Base-by-base conservation (phyloP, 2,329 filamentous ascomycete genomes). In the Aspergillus spinulosporus region DNA sequence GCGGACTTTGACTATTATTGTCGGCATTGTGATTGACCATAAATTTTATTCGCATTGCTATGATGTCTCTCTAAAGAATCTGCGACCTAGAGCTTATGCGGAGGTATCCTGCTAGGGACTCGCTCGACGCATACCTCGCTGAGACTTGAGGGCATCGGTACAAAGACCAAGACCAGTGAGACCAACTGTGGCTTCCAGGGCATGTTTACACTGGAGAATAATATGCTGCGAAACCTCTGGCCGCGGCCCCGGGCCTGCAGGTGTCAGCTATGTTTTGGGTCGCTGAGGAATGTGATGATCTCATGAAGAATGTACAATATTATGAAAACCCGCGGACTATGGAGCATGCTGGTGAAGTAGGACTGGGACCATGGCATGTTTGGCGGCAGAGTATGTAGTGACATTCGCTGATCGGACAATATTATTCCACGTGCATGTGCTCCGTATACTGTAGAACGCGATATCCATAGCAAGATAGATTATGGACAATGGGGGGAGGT, bases 201-300 rank as follows among this genome's bases (percentile, higher is more conserved):
- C 34, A 12, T 12, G 34, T 37, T 37, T 37, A 37, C 11, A 12
- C 9, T 37, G 9, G 34, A 37, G 34, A 11, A 37, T 37, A 11
- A 12, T 21, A 21, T 21, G 21, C 21, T 21, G 21, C 21, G 21
- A 21, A 21, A 21, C 21, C 21, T 21, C 21, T 21, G 21, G 21
- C 21, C 21, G 21, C 21, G 21, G 21, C 21, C 21, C 21, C 21
- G 21, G 21, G 21, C 21, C 21, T 46, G 44, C 44, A 46, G 8
- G 28, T 46, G 26, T 46, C 44, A 46, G 44, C 44, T 28, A 31
- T 46, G 44, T 46, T 46, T 46, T 46, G 44, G 44, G 28, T 6
- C 26, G 44, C 26, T 46, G 12, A 46, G 28, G 44, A 46, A 46
- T 46, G 44, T 32, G 28, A 15, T 46, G 7, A 46, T n/a, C 26